Conservation (phyloP, 345 rosid genomes). For the Camelina hispida region DNA sequence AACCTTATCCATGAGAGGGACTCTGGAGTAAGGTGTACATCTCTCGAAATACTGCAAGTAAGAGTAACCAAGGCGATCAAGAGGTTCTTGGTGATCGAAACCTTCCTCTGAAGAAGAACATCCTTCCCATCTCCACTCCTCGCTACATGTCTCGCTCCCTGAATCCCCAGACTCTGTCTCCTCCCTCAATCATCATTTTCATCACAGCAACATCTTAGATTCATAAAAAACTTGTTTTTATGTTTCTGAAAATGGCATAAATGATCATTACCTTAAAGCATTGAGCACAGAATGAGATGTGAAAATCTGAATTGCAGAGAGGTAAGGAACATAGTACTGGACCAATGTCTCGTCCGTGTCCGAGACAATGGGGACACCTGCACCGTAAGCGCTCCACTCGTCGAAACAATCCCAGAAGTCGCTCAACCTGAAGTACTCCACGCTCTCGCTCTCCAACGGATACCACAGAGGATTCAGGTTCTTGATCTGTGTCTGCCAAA, state of each 20-base stretch:
- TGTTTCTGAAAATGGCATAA: background rate
- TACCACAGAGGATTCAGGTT: constrained; percentile 82
- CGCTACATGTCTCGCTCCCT: constrained; percentile 80
- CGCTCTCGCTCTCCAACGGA: constrained; percentile 74
- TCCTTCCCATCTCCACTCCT: constrained; percentile 85
- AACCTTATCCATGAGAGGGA: constrained; percentile 99
- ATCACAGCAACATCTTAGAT: constrained; percentile 33
- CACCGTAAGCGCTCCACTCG: constrained; percentile 99
- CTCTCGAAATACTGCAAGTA: constrained; percentile 85
- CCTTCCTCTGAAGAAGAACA: constrained; percentile 89
- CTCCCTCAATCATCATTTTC: constrained; percentile 30
- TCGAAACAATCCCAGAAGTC: constrained; percentile 91
- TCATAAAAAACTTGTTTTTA: background rate
- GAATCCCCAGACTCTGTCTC: constrained; percentile 79
- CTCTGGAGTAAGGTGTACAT: constrained; percentile 85
- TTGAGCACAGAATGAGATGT: constrained; percentile 68
- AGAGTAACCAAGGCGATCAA: constrained; percentile 73
- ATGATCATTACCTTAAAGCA: constrained; percentile 55
- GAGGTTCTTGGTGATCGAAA: constrained; percentile 68
- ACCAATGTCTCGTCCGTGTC: constrained; percentile 70
- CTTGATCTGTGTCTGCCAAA: constrained; percentile 72
- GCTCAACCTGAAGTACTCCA: constrained; percentile 75
- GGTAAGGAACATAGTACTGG: constrained; percentile 96
- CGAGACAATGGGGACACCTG: constrained; percentile 79
- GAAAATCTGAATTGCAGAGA: constrained; percentile 93